Evolutionary conservation across 148 eudicot species (phyloP).

Genomic region (Rhododendron simsii): DNA sequence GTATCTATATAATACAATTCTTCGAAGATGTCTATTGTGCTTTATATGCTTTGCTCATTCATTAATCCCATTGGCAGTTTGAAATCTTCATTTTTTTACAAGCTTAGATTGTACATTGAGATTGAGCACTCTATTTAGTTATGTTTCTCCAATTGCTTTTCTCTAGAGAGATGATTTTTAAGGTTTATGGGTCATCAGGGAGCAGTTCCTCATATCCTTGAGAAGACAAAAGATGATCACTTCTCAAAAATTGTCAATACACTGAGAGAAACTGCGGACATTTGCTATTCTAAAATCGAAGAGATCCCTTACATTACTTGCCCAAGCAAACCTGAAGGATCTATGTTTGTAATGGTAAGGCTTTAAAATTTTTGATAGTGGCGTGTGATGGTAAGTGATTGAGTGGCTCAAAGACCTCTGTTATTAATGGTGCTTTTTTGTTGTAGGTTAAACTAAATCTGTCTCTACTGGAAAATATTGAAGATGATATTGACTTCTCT

Average conservation of each 20-base stretch:
- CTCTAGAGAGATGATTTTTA: neutral
- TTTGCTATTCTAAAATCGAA: conserved; percentile 35
- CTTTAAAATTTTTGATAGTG: neutral
- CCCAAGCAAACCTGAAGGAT: conserved; percentile 59
- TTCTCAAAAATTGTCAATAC: conserved; percentile 25
- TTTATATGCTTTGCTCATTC: neutral
- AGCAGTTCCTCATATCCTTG: conserved; percentile 42
- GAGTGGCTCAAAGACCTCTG: neutral
- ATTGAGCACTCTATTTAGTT: neutral
- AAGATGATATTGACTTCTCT: conserved; percentile 58
- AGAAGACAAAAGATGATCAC: conserved; percentile 45
- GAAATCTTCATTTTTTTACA: neutral
- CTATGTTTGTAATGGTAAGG: conserved; percentile 52
- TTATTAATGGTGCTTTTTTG: neutral
- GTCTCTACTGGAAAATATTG: conserved; percentile 38
- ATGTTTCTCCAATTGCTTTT: neutral
- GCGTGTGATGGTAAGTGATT: neutral
- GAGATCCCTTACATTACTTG: conserved; percentile 48
- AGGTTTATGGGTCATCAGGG: conserved; percentile 28
- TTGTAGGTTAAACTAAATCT: conserved; percentile 56
- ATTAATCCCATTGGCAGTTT: neutral
- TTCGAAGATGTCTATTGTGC: neutral
- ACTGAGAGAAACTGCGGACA: conserved; percentile 34
- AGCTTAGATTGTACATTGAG: neutral
- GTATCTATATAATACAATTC: neutral